A percentile compares a stretch with the other conserved stretches of the same genome.
Conservation (phyloP, 495 filamentous ascomycete species). For the Annulohypoxylon moriforme region DNA sequence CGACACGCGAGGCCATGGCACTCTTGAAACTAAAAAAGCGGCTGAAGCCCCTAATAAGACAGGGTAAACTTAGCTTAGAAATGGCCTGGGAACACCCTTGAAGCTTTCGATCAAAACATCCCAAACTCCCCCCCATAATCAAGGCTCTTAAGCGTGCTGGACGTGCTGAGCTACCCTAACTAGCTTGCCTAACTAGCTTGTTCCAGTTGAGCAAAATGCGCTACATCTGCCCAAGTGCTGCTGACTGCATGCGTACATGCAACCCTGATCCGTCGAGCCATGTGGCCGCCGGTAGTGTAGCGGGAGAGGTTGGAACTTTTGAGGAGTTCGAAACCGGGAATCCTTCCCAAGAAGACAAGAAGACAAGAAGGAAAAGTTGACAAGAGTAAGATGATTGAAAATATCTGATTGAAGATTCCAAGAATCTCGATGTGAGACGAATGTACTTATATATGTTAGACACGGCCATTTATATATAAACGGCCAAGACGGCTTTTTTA, state of each 20-base stretch:
- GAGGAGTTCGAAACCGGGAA: neutral
- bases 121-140: neutral
- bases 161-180: constrained; percentile 1
- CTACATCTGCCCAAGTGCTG: constrained; percentile 28
- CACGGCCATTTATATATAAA: neutral
- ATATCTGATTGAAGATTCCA: neutral
- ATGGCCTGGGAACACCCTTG: neutral
- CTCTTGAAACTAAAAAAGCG: constrained; percentile 20
- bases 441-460: too few relatives aligned
- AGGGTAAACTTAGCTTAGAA: constrained; percentile 12
- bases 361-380: too few relatives aligned
- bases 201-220: constrained; percentile 13
- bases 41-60: constrained; percentile 12
- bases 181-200: neutral
- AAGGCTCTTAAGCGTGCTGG: constrained; percentile 7
- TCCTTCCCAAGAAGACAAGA: neutral
- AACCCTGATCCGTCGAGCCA: constrained; percentile 29
- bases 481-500: neutral
- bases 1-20: constrained; percentile 16
- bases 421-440: neutral
- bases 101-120: neutral
- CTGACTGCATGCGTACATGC: constrained; percentile 33
- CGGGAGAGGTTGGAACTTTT: constrained; percentile 14
- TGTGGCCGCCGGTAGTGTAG: constrained; percentile 27
- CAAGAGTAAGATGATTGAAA: neutral